phyloP scores from a whole-genome alignment of 106 monocot species.

The Acorus calamus region DNA sequence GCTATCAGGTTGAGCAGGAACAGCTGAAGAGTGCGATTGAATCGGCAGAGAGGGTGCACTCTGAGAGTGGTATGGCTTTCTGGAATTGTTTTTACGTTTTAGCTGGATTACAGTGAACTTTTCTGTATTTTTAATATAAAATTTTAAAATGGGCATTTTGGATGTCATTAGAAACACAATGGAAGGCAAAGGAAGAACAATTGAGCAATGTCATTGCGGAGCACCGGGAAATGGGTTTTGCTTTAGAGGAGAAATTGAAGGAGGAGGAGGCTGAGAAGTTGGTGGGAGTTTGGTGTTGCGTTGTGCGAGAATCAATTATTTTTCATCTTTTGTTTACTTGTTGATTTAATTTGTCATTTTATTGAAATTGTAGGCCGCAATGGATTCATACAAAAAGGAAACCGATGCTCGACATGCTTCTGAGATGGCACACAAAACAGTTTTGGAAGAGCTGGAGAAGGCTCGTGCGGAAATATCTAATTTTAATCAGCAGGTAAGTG shows the following conservation, averaged over 20 bases:
- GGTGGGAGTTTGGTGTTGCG: conserved; percentile 17
- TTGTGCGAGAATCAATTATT: background rate
- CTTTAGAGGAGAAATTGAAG: conserved; percentile 31
- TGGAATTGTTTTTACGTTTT: background rate
- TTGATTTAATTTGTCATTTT: background rate
- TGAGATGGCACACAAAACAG: conserved; percentile 27
- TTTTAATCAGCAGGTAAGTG: conserved; percentile 48
- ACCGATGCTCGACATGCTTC: conserved; percentile 30
- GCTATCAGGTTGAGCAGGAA: conserved; percentile 35
- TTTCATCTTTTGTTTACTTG: background rate
- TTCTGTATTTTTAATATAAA: background rate
- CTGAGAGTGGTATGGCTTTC: conserved; percentile 31
- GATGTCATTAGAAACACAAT: conserved; percentile 25
- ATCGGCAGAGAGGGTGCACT: conserved; percentile 32
- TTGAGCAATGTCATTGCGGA: conserved; percentile 23
- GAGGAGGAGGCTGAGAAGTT: conserved; percentile 52
- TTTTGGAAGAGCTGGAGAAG: conserved; percentile 49
- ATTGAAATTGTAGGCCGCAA: conserved; percentile 28
- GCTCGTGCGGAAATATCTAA: conserved; percentile 31
- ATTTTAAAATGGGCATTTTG: background rate
- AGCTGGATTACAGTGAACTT: too few relatives aligned
- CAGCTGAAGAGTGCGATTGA: conserved; percentile 27
- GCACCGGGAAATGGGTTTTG: conserved; percentile 11
- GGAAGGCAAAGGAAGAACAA: conserved; percentile 23
- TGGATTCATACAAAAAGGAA: conserved; percentile 47